Evolutionary conservation across 2,329 filamentous ascomycete genomes (phyloP), one percentile per base, ranked within the genome.

Genomic region (Exserohilum turcica): DNA sequence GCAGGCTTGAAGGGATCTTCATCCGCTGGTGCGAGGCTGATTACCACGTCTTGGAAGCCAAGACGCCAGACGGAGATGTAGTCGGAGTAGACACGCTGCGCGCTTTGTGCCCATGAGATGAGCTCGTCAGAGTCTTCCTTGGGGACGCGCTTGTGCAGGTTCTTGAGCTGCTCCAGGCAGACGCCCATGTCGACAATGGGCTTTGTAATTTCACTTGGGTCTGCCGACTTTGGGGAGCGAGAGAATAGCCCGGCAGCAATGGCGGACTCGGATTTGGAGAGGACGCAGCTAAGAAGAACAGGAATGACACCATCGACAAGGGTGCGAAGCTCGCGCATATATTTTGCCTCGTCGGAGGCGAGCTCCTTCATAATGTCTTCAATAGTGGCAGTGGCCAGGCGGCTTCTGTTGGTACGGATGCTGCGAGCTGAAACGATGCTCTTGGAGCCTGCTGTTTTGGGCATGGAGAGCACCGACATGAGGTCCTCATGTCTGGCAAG

Each of bases 141-240:
- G 0, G 93, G 92, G 13, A 95, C 89, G 48, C 88, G 86, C 67
- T 85, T 89, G 77, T 99, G 94, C 32, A 90, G 78, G 19, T 83
- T 85, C 73, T 88, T 92, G 42, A 99, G 78, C 64, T 91, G 88
- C 74, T 97, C 92, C 5, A 99, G 81, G 3, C 89, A 87, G 50
- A 97, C 84, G 6, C 94, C 94, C 92, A 99, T 97, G 64, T 91
- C 87, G 37, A 97, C 86, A 48, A 99, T 95, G 0, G 93, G 90
- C 73, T 91, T 90, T 12, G 90, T 92, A 60, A 92, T 81, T 65
- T 83, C 83, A 44, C 47, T 68, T 56, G 82, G 74, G 52, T 89
- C 81, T 61, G 85, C 84, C 60, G 85, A 84, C 40, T 80, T 76
- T 19, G 80, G 77, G 15, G 81, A 80, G 8, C 83, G 80, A 15